phyloP scores from a whole-genome alignment of 495 filamentous ascomycete genomes.

The Cladorrhinum samala region DNA sequence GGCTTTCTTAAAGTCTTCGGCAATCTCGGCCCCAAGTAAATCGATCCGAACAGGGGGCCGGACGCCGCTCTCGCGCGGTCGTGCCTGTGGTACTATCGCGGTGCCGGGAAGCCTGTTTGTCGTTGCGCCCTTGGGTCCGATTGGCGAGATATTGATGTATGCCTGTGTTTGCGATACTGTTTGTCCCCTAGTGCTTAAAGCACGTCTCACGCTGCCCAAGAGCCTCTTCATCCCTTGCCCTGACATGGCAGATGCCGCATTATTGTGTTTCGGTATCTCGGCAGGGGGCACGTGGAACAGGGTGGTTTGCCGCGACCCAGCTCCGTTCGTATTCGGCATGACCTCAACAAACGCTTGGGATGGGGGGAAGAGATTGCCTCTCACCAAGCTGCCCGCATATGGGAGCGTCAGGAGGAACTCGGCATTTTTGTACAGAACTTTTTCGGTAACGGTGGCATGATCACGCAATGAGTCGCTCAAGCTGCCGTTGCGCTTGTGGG shows the following conservation, averaged over 20 bases:
- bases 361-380: constrained; percentile 73
- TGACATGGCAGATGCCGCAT: constrained; percentile 46
- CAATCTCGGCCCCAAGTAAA: constrained; percentile 68
- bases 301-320: constrained; percentile 43
- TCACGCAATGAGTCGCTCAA: constrained; percentile 85
- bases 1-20: constrained; percentile 64
- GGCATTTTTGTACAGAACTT: constrained; percentile 42
- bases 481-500: constrained; percentile 49
- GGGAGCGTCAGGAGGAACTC: constrained; percentile 58
- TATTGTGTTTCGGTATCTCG: constrained; percentile 33
- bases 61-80: constrained; percentile 34
- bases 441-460: constrained; percentile 47
- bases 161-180: constrained; percentile 41
- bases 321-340: constrained; percentile 42
- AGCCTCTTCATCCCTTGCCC: constrained; percentile 72
- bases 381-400: constrained; percentile 76
- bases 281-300: constrained; percentile 38
- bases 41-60: constrained; percentile 57
- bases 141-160: constrained; percentile 44
- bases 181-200: constrained; percentile 62
- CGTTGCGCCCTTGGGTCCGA: constrained; percentile 46
- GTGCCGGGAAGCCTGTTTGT: constrained; percentile 48
- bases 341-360: constrained; percentile 69
- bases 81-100: constrained; percentile 49
- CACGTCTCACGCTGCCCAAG: constrained; percentile 81